Evolutionary conservation across 306 rosid species (phyloP), one percentile per base, ranked within the genome.

Genomic region (Delonix regia): DNA sequence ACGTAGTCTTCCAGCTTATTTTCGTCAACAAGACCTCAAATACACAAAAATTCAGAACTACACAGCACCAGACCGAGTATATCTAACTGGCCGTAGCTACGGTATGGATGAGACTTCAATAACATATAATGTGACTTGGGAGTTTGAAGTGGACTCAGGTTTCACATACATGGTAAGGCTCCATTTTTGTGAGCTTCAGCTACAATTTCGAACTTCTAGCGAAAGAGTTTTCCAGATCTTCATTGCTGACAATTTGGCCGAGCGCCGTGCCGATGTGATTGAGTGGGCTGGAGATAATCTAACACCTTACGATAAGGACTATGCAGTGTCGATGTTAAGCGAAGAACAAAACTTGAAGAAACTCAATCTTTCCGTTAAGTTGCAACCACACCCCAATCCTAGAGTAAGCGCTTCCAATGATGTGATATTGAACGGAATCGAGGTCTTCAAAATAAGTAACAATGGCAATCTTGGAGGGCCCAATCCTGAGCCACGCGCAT

Each of bases 201-300:
- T 0, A 5, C 0, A 0, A 0, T 15, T 69, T 15, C 7, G 3
- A 1, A 0, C 0, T 0, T 0, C 0, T 0, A 22, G 28, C 0
- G 48, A 76, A 2, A 59, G 67, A 41, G 15, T 15, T 0, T 80
- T 80, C 21, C 24, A 65, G 52, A 80, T 80, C 13, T 73, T 52
- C 30, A 82, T 77, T 1, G 22, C 5, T 10, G 75, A 77, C 0
- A 0, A 0, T 2, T 5, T 71, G 56, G 85, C 60, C 0, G 79
- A 77, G 6, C 0, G 0, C 2, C 0, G 0, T 0, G 78, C 78
- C 0, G 78, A 70, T 71, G 75, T 71, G 19, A 15, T 77, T 0
- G 0, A 0, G 0, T 82, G 75, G 61, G 9, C 27, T 21, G 1
- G 3, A 1, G 30, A 2, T 0, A 55, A 0, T 21, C 61, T 22